Conservation (phyloP, 139 green algal species). For the Haematococcus lacustris region DNA sequence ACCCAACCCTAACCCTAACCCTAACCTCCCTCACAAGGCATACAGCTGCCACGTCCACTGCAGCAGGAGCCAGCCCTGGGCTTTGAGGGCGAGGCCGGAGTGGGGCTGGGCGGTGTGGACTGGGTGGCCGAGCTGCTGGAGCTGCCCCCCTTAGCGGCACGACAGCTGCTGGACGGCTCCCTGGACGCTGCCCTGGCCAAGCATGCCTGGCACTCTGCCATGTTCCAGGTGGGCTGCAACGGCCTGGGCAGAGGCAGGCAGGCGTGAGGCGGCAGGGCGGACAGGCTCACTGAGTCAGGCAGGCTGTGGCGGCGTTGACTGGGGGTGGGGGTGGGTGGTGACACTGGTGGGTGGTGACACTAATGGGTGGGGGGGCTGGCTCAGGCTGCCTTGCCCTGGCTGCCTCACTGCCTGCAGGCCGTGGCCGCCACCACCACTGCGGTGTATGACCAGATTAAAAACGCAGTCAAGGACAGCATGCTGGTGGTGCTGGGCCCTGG, state of each 20-base stretch:
- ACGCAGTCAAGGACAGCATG: conserved; percentile 15
- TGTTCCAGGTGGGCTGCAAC: neutral
- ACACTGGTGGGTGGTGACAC: neutral
- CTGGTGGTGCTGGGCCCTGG: conserved; percentile 25
- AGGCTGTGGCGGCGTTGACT: neutral
- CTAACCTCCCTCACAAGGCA: too few species aligned
- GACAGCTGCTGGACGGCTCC: conserved; percentile 2
- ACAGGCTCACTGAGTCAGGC: neutral
- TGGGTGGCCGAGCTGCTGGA: conserved; percentile 21
- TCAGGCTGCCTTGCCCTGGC: neutral
- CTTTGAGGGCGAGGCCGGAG: neutral
- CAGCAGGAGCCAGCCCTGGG: neutral
- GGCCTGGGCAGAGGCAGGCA: neutral
- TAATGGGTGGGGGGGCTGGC: too few species aligned
- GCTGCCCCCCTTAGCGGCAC: neutral
- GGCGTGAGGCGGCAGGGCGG: neutral
- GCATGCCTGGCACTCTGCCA: neutral
- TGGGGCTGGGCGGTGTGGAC: neutral
- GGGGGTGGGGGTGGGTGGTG: neutral
- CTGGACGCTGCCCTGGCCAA: neutral
- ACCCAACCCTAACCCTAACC: too few species aligned
- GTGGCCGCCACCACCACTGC: conserved; percentile 14
- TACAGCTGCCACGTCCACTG: neutral
- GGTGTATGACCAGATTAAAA: conserved; percentile 18
- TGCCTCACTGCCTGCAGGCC: conserved; percentile 6